These are phyloP conservation scores for Quercus lobata DNA, from an alignment of 331 rosid genomes.

Conservation along the genomic window DNA sequence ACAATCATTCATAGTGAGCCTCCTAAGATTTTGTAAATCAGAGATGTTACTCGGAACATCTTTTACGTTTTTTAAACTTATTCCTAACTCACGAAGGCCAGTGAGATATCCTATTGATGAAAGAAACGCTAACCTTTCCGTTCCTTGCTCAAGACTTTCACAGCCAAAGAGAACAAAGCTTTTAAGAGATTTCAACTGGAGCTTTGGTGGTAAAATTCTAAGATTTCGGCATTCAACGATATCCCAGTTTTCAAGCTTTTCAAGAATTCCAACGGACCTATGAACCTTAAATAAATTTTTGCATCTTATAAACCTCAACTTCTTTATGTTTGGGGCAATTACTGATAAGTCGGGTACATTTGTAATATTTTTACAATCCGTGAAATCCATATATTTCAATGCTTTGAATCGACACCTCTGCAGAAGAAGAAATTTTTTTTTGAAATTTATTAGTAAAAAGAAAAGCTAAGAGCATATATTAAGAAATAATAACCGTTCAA, in stretches of 20 bases:
- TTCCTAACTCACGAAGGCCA: not conserved
- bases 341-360: constrained; percentile 5
- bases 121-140: too few relatives aligned
- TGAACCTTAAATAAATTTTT: not conserved
- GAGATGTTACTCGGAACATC: too few relatives aligned
- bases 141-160: not conserved
- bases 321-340: not conserved
- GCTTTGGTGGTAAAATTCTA: not conserved
- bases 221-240: not conserved
- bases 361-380: not conserved
- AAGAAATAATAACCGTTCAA: too few relatives aligned
- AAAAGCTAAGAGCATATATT: too few relatives aligned
- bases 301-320: not conserved
- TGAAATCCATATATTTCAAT: constrained; percentile 8
- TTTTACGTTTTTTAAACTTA: too few relatives aligned
- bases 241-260: not conserved
- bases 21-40: too few relatives aligned
- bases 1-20: accelerated
- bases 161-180: not conserved
- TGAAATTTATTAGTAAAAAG: too few relatives aligned
- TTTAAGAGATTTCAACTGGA: constrained; percentile 15
- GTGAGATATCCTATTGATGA: not conserved
- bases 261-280: not conserved
- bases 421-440: too few relatives aligned
- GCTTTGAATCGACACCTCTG: not conserved